phyloP scores from a whole-genome alignment of 108 stramenopile species.

The Chaetoceros muelleri region DNA sequence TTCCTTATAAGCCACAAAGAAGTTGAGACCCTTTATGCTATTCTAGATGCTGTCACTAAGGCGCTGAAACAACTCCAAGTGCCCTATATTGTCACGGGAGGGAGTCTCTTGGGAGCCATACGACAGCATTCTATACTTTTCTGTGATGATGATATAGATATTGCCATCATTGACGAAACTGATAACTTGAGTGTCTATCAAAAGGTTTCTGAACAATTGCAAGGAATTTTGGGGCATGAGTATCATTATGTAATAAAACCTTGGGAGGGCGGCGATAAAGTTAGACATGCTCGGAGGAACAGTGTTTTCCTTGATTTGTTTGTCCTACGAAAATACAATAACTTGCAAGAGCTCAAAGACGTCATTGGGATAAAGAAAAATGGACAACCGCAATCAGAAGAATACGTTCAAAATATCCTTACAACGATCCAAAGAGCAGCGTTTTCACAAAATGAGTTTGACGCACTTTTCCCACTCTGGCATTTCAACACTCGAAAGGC shows the following conservation, averaged over 20 bases:
- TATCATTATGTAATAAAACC: conserved; percentile 34
- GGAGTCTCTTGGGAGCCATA: conserved; percentile 55
- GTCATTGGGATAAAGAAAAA: conserved; percentile 42
- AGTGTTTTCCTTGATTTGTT: conserved; percentile 59
- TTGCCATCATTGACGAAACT: conserved; percentile 42
- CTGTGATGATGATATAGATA: conserved; percentile 72
- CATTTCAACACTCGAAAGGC: conserved; percentile 69
- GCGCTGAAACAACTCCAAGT: conserved; percentile 33
- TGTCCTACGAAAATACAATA: conserved; percentile 29
- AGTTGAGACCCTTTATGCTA: conserved; percentile 44
- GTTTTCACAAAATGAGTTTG: background rate
- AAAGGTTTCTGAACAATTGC: conserved; percentile 19
- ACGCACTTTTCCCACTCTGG: conserved; percentile 36
- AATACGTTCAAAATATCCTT: conserved; percentile 17
- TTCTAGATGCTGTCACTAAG: conserved; percentile 18
- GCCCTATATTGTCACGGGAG: conserved; percentile 51
- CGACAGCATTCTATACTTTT: conserved; percentile 66
- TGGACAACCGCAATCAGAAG: conserved; percentile 38
- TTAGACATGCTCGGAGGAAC: conserved; percentile 30
- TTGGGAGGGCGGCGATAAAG: conserved; percentile 61
- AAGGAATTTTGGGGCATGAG: conserved; percentile 14
- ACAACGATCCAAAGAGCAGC: background rate
- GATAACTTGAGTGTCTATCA: conserved; percentile 20
- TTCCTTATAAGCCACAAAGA: conserved; percentile 35
- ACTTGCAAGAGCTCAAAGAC: conserved; percentile 20